Evolutionary conservation across 1,284 basidiomycete genomes (phyloP).

Genomic region (Chalciporus sp.): DNA sequence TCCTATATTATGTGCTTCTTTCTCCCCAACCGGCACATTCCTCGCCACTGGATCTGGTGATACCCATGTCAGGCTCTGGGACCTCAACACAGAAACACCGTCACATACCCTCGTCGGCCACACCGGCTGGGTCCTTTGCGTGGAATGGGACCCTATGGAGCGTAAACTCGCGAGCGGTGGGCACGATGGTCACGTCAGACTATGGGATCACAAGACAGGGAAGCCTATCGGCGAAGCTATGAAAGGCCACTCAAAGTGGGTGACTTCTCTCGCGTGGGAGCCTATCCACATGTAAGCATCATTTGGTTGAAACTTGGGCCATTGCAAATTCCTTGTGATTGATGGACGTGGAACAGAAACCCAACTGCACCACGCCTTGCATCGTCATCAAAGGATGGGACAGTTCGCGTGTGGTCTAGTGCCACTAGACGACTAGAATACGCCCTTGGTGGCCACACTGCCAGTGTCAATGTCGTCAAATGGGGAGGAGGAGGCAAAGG

Average conservation of each 20-base stretch:
- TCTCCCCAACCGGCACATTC: conserved; percentile 89
- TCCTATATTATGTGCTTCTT: conserved; percentile 93
- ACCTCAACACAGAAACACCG: conserved; percentile 91
- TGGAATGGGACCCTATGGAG: conserved; percentile 96
- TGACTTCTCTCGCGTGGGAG: conserved; percentile 96
- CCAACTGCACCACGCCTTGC: conserved; percentile 81
- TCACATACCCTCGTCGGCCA: conserved; percentile 89
- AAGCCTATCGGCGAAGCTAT: conserved; percentile 83
- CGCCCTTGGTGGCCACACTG: conserved; percentile 91
- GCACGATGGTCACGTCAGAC: conserved; percentile 83
- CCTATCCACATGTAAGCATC: conserved; percentile 81
- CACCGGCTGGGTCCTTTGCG: conserved; percentile 94
- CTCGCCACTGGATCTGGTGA: conserved; percentile 97
- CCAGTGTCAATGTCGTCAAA: conserved; percentile 92
- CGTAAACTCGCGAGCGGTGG: conserved; percentile 90
- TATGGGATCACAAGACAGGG: conserved; percentile 92
- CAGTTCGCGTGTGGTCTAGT: conserved; percentile 92
- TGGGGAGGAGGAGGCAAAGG: conserved; percentile 85
- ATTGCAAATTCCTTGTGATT: conserved; percentile 5
- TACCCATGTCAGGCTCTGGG: conserved; percentile 92
- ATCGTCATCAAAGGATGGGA: conserved; percentile 95
- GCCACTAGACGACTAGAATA: conserved; percentile 77
- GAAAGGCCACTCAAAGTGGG: conserved; percentile 95
- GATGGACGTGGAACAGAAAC: conserved; percentile 50
- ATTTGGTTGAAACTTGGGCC: neutral